phyloP scores from a whole-genome alignment of 495 filamentous ascomycete species.

The Ramalina intermedia region DNA sequence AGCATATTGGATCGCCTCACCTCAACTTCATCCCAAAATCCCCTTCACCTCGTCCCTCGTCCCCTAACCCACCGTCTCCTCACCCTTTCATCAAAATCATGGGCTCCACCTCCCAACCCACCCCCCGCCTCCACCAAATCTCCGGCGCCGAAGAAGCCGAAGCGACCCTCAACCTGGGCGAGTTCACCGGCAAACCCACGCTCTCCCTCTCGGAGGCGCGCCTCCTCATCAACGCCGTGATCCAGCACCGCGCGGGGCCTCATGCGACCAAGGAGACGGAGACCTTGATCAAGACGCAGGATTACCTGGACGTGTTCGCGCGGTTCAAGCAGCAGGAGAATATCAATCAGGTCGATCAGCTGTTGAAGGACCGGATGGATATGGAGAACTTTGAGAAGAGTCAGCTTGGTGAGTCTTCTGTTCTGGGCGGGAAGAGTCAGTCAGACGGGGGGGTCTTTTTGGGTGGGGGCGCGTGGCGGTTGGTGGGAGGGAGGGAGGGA shows the following conservation, averaged over 20 bases:
- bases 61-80: background rate
- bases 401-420: conserved; percentile 58
- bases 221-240: conserved; percentile 74
- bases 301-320: conserved; percentile 85
- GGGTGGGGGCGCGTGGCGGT: no score
- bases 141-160: conserved; percentile 81
- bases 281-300: conserved; percentile 64
- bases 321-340: conserved; percentile 91
- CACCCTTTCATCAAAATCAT: background rate
- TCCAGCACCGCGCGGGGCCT: conserved; percentile 54
- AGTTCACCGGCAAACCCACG: conserved; percentile 77
- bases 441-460: background rate
- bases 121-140: conserved; percentile 56
- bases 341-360: conserved; percentile 76
- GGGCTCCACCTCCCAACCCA: conserved; percentile 32
- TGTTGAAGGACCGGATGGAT: conserved; percentile 61
- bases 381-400: conserved; percentile 84
- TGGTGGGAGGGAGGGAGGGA: background rate
- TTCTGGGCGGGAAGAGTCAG: background rate
- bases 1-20: background rate
- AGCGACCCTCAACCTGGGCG: conserved; percentile 69
- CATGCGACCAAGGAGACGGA: conserved; percentile 39
- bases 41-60: background rate
- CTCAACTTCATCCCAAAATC: background rate
- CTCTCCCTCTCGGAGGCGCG: conserved; percentile 84